Percentiles rank a stretch among this genome's conserved stretches.
Conservation (phyloP, 768 basidiomycete genomes). For the Porpolomopsis calyptriformis region DNA sequence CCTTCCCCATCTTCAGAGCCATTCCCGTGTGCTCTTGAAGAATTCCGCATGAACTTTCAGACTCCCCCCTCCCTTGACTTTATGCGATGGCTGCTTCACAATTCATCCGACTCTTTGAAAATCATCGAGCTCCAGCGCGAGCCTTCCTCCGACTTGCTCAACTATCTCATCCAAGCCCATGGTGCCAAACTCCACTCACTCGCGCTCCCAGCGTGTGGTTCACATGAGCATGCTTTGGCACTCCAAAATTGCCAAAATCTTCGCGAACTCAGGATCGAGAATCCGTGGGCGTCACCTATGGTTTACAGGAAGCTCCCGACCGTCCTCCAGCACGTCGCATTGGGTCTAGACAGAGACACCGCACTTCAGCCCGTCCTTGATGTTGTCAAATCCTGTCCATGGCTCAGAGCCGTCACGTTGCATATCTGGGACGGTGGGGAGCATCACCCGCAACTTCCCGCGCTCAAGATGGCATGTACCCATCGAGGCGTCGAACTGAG, state of each 20-base stretch:
- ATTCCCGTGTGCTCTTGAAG: conserved; percentile 36
- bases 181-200: conserved; percentile 41
- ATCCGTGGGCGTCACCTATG: conserved; percentile 32
- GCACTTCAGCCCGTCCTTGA: conserved; percentile 45
- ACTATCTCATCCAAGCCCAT: conserved; percentile 43
- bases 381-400: conserved; percentile 34
- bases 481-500: conserved; percentile 46
- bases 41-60: conserved; percentile 58
- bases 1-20: conserved; percentile 33
- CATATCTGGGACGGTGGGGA: conserved; percentile 45
- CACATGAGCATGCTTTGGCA: conserved; percentile 35
- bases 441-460: conserved; percentile 38
- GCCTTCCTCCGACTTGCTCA: conserved; percentile 43
- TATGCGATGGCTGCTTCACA: conserved; percentile 58
- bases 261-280: conserved; percentile 47
- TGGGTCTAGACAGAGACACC: conserved; percentile 50
- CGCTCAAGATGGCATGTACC: conserved; percentile 56
- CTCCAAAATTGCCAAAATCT: conserved; percentile 41
- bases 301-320: conserved; percentile 40
- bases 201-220: conserved; percentile 43
- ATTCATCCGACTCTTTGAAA: conserved; percentile 39
- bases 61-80: conserved; percentile 50
- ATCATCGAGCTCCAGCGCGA: conserved; percentile 51
- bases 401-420: conserved; percentile 40
- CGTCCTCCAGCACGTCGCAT: conserved; percentile 45